Base-by-base conservation (phyloP, 225 moss, liverwort and hornwort genomes). In the Anthoceros angustus region DNA sequence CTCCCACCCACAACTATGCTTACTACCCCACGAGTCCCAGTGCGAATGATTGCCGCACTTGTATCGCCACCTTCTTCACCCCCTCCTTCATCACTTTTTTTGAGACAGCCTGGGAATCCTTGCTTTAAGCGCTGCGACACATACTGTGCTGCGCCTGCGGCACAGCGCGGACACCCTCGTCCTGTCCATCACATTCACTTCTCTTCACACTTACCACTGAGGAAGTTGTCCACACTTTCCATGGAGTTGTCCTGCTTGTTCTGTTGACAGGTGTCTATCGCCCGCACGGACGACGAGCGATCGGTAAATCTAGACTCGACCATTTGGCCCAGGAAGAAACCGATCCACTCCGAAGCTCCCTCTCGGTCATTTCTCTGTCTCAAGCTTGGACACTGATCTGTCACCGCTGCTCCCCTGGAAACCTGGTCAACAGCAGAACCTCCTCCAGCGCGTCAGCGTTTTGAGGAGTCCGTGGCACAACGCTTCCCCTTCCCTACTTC, bases 191-290 rank as follows among this genome's bases (percentile, higher is more conserved):
- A 62, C 66, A 42, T 6, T 72, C 62, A 12, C 70, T 42, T 43
- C 42, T 77, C 26, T 80, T 74, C 41, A 71, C 74, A 63, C 77
- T 80, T 2, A 83, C 83, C 42, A 80, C 86, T 25, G 82, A n/a
- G n/a, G n/a, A n/a, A 73, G 75, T 92, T 87, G 75, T 98, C 88
- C 48, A 89, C 87, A 78, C 92, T 98, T 75, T 98, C 91, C 88
- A 86, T 81, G 40, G 91, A 91, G 63, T 82, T 91, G 25, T 83
- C 95, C 82, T 88, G 86, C 72, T 84, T 86, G 15, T 78, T 88
- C 64, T 78, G 69, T 48, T 81, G 81, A 50, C 79, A 73, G 25
- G 88, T 86, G 71, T 91, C 88, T 62, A 87, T 68, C 18, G 95
- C 91, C 75, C 88, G 86, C 73, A 86, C 91, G 50, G 95, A 98